Evolutionary conservation across 768 basidiomycete genomes (phyloP), one percentile per base, ranked within the genome.

Genomic region (Bullera alba): DNA sequence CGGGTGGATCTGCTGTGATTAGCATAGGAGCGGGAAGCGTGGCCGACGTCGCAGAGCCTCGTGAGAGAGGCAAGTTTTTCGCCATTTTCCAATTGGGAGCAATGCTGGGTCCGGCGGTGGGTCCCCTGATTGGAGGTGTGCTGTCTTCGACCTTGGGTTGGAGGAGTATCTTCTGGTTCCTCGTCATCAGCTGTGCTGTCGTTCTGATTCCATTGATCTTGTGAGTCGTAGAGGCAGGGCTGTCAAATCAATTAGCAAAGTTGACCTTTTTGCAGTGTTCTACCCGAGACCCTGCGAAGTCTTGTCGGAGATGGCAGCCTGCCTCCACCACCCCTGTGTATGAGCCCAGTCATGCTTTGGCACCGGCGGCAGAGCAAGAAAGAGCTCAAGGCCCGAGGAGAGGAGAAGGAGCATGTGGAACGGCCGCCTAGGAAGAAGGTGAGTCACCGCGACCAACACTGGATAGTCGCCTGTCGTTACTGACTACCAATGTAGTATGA

Each of bases 21-120:
- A 84, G 86, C 0, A 75, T 89, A 17, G 86, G 86, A 79, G 84
- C 84, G 23, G 88, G 88, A 7, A 80, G 85, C 5, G 79, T 91
- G 46, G 81, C 80, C 1, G 88, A 91, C 65, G 83, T 91, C 28
- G 80, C 85, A 3, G 79, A 78, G 2, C 81, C 79, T 0, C 77
- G 78, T 28, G 86, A 89, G 70, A 76, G 87, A 30, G 87, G 85
- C 16, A 78, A 80, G 4, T 87, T 83, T 70, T 79, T 82, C 51
- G 86, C 42, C 7, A 47, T 61, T 5, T 61, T 61, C 75, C 71
- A 37, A 52, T 4, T 26, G n/a, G 57, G 54, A 17, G 51, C 54
- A 3, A 35, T 59, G 44, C 28, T 58, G 21, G 62, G 60, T 26
- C 65, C 67, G 5, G 62, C 60, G 14, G 50, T 60, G 27, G 66